Base-by-base conservation (phyloP, 1,139 yeast species). In the Hansenula sp. region DNA sequence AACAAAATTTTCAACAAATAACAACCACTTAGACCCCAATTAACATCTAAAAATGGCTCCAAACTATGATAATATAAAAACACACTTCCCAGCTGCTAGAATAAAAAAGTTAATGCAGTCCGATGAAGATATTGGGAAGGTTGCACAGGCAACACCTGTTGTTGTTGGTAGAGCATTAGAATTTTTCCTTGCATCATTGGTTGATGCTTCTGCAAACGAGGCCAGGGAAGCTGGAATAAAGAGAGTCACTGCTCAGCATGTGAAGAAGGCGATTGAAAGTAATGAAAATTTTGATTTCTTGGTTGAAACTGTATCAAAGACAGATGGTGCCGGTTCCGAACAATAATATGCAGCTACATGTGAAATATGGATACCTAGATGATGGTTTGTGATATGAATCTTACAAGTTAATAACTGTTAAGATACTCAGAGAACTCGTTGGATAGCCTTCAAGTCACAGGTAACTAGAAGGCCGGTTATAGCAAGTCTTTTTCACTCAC, bases 111-210 rank as follows among this genome's bases (percentile, higher is more conserved):
- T 92, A 44, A 90, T 92, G 97, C 98, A 92, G 60, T 83, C 95
- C 38, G 99, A 92, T 62, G 98, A 92, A 53, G 99, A 92, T 52
- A 90, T 92, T 37, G 99, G 99, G 6, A 92, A 92, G 62, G 98
- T 94, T 14, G 97, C 98, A 10, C 97, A 90, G 60, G 97, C 97
- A 4, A 92, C 98, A 4, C 99, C 99, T 0, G 84, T 92, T 20
- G 90, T 90, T 25, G 96, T 92, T 12, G 97, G 98, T 10, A 75
- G 96, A 48, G 96, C 97, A 0, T 71, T 92, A 41, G 98, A 92
- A 64, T 77, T 88, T 46, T 92, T 92, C 60, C 79, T 92, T 77
- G 89, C 95, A 41, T 79, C 92, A 44, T 71, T 94, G 45, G 95
- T 92, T 39, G 92, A 86, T 55, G 90, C 86, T 38, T 76, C 95